Conservation (phyloP, 768 basidiomycete species). For the Tylopilus felleus region DNA sequence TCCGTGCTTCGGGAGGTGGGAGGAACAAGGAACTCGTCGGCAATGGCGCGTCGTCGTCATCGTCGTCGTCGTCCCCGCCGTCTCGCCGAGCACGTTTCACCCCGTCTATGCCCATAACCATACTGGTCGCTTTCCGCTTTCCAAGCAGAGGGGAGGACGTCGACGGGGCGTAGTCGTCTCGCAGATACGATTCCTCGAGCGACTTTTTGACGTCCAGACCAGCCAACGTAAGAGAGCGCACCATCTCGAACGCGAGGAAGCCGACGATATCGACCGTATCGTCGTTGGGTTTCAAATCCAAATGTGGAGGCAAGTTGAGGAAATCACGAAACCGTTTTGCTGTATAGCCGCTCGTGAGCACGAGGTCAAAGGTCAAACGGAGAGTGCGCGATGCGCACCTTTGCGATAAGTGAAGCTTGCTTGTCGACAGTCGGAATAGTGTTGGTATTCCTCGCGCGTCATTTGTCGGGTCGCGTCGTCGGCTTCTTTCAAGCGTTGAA, state of each 20-base stretch:
- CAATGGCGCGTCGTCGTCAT: constrained; percentile 64
- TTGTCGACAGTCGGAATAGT: constrained; percentile 95
- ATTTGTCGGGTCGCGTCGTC: constrained; percentile 94
- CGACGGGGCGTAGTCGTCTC: constrained; percentile 53
- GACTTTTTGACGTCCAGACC: constrained; percentile 82
- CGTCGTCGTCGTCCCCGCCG: constrained; percentile 30
- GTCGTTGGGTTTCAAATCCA: constrained; percentile 88
- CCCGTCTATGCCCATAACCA: constrained; percentile 44
- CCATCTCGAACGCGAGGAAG: constrained; percentile 97
- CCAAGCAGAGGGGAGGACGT: constrained; percentile 56
- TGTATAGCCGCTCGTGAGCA: constrained; percentile 27
- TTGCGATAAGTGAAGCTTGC: constrained; percentile 97
- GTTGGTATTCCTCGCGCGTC: constrained; percentile 96
- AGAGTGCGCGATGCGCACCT: constrained; percentile 45
- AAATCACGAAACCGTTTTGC: constrained; percentile 96
- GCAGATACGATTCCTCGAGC: constrained; percentile 66
- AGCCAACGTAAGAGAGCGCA: constrained; percentile 85
- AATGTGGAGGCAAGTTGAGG: constrained; percentile 79
- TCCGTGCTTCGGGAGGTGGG: constrained; percentile 77
- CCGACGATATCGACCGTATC: constrained; percentile 96
- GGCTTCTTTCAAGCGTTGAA: constrained; percentile 88
- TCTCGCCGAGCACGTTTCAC: constrained; percentile 51
- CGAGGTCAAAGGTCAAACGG: not conserved
- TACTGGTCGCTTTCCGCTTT: constrained; percentile 60
- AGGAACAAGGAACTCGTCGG: constrained; percentile 75